These are phyloP conservation scores for Ceratonia siliqua DNA, from an alignment of 306 rosid genomes.

Conservation along the genomic window DNA sequence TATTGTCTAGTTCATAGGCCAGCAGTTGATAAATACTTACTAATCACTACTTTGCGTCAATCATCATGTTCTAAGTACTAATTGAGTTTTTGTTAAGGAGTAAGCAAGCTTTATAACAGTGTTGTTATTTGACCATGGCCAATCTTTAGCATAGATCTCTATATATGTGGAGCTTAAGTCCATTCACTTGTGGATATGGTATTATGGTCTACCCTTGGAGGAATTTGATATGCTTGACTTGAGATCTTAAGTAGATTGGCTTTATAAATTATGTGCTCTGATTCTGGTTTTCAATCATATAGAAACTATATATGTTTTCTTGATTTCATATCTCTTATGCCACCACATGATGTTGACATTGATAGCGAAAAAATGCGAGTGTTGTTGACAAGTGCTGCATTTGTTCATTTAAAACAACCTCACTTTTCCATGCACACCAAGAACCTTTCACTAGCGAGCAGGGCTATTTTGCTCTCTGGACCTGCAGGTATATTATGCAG, in stretches of 20 bases:
- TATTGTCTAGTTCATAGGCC: slow-evolving; percentile 3
- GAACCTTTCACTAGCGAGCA: slow-evolving; percentile 89
- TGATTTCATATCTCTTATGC: slow-evolving; percentile 10
- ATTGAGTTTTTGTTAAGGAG: slow-evolving; percentile 5
- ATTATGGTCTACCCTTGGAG: slow-evolving; percentile 14
- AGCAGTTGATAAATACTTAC: background rate
- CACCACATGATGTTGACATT: slow-evolving; percentile 27
- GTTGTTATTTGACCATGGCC: background rate
- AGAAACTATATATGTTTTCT: background rate
- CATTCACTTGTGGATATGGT: slow-evolving; percentile 2
- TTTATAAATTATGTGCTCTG: background rate
- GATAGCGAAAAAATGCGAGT: slow-evolving; percentile 66
- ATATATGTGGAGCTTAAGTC: background rate
- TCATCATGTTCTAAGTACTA: slow-evolving; percentile 1
- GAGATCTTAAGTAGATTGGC: background rate
- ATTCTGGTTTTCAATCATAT: background rate
- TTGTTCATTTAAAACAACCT: slow-evolving; percentile 69
- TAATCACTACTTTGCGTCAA: background rate
- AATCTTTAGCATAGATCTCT: slow-evolving; percentile 9
- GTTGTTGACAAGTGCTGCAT: slow-evolving; percentile 76
- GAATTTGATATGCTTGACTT: slow-evolving; percentile 7
- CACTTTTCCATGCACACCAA: slow-evolving; percentile 79
- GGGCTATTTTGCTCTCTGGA: slow-evolving; percentile 88
- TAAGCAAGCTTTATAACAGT: background rate
- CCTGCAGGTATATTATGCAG: slow-evolving; percentile 62